Base-by-base conservation (phyloP, 306 rosid species). In the Ammopiptanthus mongolicus region DNA sequence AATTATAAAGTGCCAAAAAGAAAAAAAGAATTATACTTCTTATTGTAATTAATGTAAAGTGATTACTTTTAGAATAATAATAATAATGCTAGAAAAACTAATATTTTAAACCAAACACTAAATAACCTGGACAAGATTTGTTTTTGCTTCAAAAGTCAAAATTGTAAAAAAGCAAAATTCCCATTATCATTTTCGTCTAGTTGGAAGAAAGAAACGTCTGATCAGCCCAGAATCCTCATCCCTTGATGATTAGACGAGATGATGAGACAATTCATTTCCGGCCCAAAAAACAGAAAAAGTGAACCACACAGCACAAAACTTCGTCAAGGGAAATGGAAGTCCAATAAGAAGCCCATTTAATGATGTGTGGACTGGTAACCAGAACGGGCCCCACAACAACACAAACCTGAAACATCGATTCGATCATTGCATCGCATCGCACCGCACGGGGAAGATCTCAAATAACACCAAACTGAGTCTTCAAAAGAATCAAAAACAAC, bases 361-460 rank as follows among this genome's bases (percentile, higher is more conserved):
- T 6, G 15, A 39, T 1, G 34, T 3, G 58, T 14, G 41, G 57
- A 0, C 5, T 64, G 47, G 41, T 50, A 41, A 14, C 15, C 39
- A 6, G 3, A 46, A 36, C 12, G 75, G 84, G 91, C 48, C 87
- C 92, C 87, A 55, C 71, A 70, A 47, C 23, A 84, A 77, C 81
- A 71, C 21, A 65, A 86, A 82, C 82, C 55, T 51, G 70, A 83
- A 90, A 84, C 84, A 70, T 31, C 65, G 18, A 75, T 60, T 82
- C 86, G 85, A 76, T 78, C 59, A 51, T 4, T n/a, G n/a, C n/a
- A n/a, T 33, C 37, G 37, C 7, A 33, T 82, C 55, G 78, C 82
- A 65, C 53, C 61, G 81, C 19, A n/a, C n/a, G n/a, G n/a, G n/a
- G 39, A 75, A 70, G 84, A 87, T 84, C 78, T 81, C 56, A 70